Conservation (phyloP, 192 early-diverging fungal species). For the Coemansia sp. region DNA sequence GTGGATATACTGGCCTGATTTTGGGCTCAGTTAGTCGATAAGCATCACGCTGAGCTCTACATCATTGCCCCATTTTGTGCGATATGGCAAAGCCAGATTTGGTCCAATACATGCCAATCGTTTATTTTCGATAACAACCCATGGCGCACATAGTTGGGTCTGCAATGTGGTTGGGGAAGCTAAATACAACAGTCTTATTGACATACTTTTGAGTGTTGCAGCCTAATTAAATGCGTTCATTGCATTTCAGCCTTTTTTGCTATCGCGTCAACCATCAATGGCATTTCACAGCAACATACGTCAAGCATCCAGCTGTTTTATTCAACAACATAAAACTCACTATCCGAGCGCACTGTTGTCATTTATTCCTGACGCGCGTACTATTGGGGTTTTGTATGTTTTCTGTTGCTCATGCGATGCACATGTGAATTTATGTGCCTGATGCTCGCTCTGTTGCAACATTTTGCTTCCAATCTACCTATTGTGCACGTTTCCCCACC, state of each 20-base stretch:
- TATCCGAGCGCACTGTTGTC: no score
- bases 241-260: no score
- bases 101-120: no score
- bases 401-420: conserved; percentile 1
- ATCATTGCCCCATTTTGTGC: background rate
- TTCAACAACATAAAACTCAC: background rate
- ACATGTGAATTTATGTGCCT: conserved; percentile 1
- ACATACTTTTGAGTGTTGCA: background rate
- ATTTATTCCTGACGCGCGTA: no score
- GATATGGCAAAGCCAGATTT: no score
- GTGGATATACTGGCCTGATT: background rate
- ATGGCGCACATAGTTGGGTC: no score
- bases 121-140: no score
- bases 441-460: background rate
- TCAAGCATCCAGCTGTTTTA: background rate
- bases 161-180: background rate
- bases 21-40: no score
- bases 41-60: background rate
- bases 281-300: background rate
- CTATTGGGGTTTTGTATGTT: background rate
- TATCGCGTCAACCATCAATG: background rate
- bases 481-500: background rate
- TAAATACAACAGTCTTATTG: background rate
- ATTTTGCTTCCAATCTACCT: background rate
- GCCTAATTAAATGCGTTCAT: background rate